Evolutionary conservation across 2,329 filamentous ascomycete genomes (phyloP).

Genomic region (Fusarium caatingaense): DNA sequence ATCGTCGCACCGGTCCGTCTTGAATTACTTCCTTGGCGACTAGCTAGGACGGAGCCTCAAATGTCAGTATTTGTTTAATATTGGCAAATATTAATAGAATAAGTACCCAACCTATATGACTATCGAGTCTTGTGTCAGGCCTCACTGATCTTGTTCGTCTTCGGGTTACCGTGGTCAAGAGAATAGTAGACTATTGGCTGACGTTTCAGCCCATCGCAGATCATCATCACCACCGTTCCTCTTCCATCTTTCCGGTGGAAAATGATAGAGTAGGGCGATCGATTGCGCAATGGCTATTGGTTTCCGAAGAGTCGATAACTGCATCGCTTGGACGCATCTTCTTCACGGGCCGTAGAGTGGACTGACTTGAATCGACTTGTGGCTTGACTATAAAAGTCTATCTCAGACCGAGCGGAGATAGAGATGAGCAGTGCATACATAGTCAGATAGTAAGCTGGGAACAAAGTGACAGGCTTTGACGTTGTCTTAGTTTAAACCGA

Average conservation of each 20-base stretch:
- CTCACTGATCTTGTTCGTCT: neutral
- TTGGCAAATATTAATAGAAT: neutral
- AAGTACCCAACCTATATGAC: neutral
- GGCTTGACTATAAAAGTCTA: slow-evolving; percentile 28
- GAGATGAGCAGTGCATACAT: neutral
- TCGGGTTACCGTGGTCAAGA: neutral
- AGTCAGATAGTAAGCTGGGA: neutral
- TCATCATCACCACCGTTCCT: slow-evolving; percentile 7
- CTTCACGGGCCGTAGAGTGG: slow-evolving; percentile 20
- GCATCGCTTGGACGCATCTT: slow-evolving; percentile 25
- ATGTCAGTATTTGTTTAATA: neutral
- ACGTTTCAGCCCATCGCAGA: slow-evolving; percentile 43
- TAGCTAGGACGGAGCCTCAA: neutral
- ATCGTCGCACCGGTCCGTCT: neutral
- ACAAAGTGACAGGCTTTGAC: neutral
- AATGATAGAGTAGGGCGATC: neutral
- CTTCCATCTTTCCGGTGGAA: neutral
- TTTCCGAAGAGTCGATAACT: slow-evolving; percentile 10
- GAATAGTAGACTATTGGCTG: slow-evolving; percentile 27
- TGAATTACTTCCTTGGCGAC: slow-evolving; percentile 1
- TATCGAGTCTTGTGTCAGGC: slow-evolving; percentile 7
- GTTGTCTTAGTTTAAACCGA: neutral
- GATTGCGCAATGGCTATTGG: slow-evolving; percentile 31
- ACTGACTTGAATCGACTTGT: slow-evolving; percentile 22
- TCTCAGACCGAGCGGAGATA: slow-evolving; percentile 1